A percentile compares a stretch with the other conserved stretches of the same genome.
phyloP scores from a whole-genome alignment of 1,139 yeast genomes.

The Yamadazyma oceani region DNA sequence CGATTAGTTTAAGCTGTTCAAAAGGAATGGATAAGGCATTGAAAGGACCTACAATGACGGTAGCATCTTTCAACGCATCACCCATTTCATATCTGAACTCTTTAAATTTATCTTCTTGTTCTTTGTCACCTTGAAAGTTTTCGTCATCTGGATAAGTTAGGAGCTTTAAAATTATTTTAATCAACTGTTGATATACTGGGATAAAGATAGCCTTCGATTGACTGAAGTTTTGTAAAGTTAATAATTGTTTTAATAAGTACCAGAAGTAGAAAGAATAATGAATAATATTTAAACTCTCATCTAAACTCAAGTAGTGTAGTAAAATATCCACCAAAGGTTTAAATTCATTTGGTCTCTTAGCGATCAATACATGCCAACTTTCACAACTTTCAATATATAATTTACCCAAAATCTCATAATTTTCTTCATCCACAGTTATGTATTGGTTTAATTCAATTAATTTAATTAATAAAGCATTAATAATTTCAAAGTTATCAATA shows the following conservation, averaged over 20 bases:
- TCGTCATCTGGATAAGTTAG: conserved; percentile 68
- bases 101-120: conserved; percentile 88
- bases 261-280: conserved; percentile 92
- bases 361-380: conserved; percentile 88
- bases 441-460: conserved; percentile 59
- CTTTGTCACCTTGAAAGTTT: conserved; percentile 61
- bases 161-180: conserved; percentile 67
- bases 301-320: conserved; percentile 59
- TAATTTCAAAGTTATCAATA: conserved; percentile 57
- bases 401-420: conserved; percentile 70
- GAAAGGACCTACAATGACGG: conserved; percentile 81
- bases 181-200: conserved; percentile 63
- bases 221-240: conserved; percentile 61
- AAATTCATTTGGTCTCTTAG: conserved; percentile 66
- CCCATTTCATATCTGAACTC: conserved; percentile 97
- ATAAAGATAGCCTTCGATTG: conserved; percentile 57
- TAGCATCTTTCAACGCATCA: conserved; percentile 91
- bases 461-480: conserved; percentile 68
- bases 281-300: conserved; percentile 84
- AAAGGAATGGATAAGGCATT: conserved; percentile 67
- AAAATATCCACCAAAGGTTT: conserved; percentile 75
- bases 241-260: conserved; percentile 78
- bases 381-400: conserved; percentile 92
- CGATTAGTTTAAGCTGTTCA: conserved; percentile 44
- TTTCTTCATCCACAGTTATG: conserved; percentile 63